Base-by-base conservation (phyloP, 352 stramenopile species). In the Phytophthora lateralis region DNA sequence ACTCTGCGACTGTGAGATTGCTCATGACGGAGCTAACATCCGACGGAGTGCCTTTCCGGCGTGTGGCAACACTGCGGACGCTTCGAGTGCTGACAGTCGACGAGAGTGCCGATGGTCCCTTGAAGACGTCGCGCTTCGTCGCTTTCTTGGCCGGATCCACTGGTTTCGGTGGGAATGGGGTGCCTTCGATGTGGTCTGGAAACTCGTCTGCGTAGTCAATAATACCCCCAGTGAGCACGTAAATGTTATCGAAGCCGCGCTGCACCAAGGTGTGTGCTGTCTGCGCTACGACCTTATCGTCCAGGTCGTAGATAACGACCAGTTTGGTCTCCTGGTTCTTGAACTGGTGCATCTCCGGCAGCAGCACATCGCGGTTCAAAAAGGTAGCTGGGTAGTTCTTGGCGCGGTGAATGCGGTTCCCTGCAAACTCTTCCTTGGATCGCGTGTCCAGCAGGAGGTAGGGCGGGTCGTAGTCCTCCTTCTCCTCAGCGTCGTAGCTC, bases 181-280 rank as follows among this genome's bases (percentile, higher is more conserved):
- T 64, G 15, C 83, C 83, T 55, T 92, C 83, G 17, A 92, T 79
- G 37, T 89, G 83, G 20, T 89, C 78, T 0, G 83, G 80, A 20
- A 70, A 86, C 41, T 76, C 58, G 18, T 90, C 80, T 0, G 83
- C 80, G 38, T 89, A 92, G 63, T 88, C 77, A 9, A 84, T 66
- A 1, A 92, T 47, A 0, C 82, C 83, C 4, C 83, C 81, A 0
- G 77, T 83, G 45, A 95, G 83, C 34, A 95, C 78, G 69, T 90
- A 92, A 29, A 95, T 71, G 67, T 95, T 95, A 73, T 93, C 81
- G 46, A 95, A 93, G 10, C 85, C 85, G 11, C 83, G 82, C 62
- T 95, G 85, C 11, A 90, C 83, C 34, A 95, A 69, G 24, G 75
- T 81, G 52, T 88, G 80, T 0, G 85, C 85, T 0, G 82, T 89